Percentiles rank a stretch among this genome's conserved stretches.
Conservation (phyloP, 2,329 filamentous ascomycete genomes). For the Penicillium italicum region DNA sequence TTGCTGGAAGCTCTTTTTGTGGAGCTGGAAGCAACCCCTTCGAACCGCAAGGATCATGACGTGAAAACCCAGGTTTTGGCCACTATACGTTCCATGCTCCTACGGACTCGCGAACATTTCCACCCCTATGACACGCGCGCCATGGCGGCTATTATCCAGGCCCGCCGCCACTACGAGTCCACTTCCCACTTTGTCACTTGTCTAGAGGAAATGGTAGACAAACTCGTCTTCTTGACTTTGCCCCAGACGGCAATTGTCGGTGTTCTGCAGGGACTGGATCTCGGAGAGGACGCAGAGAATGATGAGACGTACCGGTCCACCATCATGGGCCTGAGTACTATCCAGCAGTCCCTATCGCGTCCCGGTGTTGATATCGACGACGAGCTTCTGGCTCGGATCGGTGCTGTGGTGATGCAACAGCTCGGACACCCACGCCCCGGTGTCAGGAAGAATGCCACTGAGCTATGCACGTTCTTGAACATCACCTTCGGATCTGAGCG, state of each 20-base stretch:
- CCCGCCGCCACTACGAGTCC: conserved; percentile 38
- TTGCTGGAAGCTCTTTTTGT: conserved; percentile 38
- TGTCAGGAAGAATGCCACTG: conserved; percentile 38
- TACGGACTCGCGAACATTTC: conserved; percentile 36
- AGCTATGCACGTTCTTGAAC: conserved; percentile 34
- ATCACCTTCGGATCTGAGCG: conserved; percentile 25
- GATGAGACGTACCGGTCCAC: conserved; percentile 33
- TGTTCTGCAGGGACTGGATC: conserved; percentile 31
- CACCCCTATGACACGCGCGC: conserved; percentile 34
- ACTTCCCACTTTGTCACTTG: conserved; percentile 41
- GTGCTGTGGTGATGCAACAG: conserved; percentile 32
- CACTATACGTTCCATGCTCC: conserved; percentile 40
- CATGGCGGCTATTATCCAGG: conserved; percentile 37
- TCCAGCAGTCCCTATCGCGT: conserved; percentile 20
- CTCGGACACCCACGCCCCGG: conserved; percentile 36
- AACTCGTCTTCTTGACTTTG: conserved; percentile 30
- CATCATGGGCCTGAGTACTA: conserved; percentile 31
- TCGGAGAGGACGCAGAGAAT: conserved; percentile 29
- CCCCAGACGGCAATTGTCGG: conserved; percentile 28
- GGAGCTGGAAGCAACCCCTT: conserved; percentile 34
- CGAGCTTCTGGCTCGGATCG: conserved; percentile 25
- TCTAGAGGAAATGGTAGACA: conserved; percentile 39
- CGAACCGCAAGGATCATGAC: conserved; percentile 33
- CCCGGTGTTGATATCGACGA: conserved; percentile 20
- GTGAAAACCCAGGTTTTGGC: conserved; percentile 44